Conservation (phyloP, 345 rosid genomes). For the Excoecaria cochinchinensis region DNA sequence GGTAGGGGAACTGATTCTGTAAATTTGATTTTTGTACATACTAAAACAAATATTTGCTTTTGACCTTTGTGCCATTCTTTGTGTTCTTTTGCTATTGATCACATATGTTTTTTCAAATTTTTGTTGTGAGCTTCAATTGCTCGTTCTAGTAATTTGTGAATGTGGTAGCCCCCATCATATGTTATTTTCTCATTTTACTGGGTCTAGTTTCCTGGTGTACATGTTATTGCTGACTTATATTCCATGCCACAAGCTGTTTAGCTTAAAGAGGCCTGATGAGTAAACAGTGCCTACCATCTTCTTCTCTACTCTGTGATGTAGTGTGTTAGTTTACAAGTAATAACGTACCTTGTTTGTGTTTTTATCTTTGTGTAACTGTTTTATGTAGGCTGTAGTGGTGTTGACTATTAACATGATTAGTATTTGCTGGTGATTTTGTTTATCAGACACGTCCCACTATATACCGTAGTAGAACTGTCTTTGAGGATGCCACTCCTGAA, state of each 20-base stretch:
- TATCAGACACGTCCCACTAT: slow-evolving; percentile 66
- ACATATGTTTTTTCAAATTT: background rate
- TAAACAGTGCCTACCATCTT: background rate
- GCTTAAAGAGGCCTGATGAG: background rate
- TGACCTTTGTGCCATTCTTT: background rate
- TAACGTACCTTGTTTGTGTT: background rate
- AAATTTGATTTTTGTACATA: too few relatives aligned
- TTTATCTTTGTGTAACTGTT: background rate
- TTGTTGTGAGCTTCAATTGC: background rate
- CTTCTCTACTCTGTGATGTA: background rate
- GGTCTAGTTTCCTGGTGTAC: background rate
- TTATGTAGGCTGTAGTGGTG: background rate
- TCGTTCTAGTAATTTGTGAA: background rate
- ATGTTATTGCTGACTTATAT: background rate
- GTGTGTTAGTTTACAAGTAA: background rate
- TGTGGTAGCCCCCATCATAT: background rate
- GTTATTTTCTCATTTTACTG: slow-evolving; percentile 3
- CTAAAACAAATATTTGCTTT: too few relatives aligned
- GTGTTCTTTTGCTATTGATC: background rate
- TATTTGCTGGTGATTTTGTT: slow-evolving; percentile 33
- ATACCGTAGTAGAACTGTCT: slow-evolving; percentile 80
- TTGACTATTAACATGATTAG: slow-evolving; percentile 1
- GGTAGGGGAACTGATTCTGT: too few relatives aligned
- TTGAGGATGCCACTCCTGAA: slow-evolving; percentile 88
- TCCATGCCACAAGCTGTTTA: background rate